Conservation (phyloP, 2,329 filamentous ascomycete genomes). For the Neoarthrinium moseri region DNA sequence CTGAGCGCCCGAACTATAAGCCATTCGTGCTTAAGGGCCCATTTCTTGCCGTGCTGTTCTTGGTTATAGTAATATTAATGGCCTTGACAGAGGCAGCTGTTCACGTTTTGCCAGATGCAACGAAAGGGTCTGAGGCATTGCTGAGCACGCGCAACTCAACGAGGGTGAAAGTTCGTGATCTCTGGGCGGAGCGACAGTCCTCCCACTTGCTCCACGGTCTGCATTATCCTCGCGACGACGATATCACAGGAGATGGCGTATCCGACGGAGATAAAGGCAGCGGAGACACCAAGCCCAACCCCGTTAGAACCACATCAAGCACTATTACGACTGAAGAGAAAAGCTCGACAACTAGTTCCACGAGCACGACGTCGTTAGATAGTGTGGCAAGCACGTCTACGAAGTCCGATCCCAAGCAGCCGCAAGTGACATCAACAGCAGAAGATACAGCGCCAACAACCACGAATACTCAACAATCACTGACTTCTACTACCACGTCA, state of each 20-base stretch:
- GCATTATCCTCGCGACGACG: too few species aligned
- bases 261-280: too few species aligned
- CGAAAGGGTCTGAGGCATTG: too few species aligned
- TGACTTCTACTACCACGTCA: too few species aligned
- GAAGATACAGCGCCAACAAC: neutral
- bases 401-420: neutral
- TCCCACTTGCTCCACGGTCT: too few species aligned
- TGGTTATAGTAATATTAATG: neutral
- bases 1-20: neutral
- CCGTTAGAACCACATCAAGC: neutral
- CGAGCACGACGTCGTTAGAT: neutral
- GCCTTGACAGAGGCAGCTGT: neutral
- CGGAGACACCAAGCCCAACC: too few species aligned
- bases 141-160: neutral
- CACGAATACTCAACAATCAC: neutral
- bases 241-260: too few species aligned
- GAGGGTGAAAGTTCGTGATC: too few species aligned
- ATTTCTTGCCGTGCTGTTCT: slow-evolving; percentile 2
- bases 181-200: too few species aligned
- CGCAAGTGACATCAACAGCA: neutral
- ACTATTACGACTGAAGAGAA: neutral
- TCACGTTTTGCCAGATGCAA: neutral
- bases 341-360: neutral
- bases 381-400: too few species aligned
- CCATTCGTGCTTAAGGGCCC: neutral